These are phyloP conservation scores for Fusarium annulatum DNA, from an alignment of 2,329 filamentous ascomycete species.

Conservation along the genomic window DNA sequence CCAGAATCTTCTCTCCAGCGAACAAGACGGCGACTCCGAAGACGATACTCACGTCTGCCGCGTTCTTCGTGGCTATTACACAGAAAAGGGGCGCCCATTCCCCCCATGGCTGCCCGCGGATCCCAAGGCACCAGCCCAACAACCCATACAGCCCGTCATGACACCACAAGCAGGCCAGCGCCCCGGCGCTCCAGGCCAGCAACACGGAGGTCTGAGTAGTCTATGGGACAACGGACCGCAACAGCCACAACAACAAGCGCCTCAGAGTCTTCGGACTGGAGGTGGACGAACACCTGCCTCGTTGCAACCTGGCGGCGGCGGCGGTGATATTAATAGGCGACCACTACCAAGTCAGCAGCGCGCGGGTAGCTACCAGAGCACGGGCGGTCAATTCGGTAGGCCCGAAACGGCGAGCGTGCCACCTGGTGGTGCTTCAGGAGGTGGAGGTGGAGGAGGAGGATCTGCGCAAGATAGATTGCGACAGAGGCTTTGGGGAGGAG, in stretches of 20 bases:
- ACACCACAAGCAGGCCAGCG: slow-evolving; percentile 63
- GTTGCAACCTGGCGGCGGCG: slow-evolving; percentile 35
- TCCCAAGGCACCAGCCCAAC: slow-evolving; percentile 71
- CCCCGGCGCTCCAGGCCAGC: slow-evolving; percentile 60
- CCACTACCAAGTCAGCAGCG: slow-evolving; percentile 52
- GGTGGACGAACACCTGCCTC: slow-evolving; percentile 50
- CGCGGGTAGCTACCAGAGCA: slow-evolving; percentile 75
- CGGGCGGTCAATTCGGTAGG: slow-evolving; percentile 28
- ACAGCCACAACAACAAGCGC: slow-evolving; percentile 47
- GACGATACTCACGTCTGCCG: slow-evolving; percentile 96
- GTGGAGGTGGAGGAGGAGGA: slow-evolving; percentile 55
- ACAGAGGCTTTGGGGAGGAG: slow-evolving; percentile 77
- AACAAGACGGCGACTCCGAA: slow-evolving; percentile 78
- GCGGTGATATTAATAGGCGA: slow-evolving; percentile 51
- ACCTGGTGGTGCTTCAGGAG: slow-evolving; percentile 46
- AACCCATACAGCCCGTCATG: slow-evolving; percentile 64
- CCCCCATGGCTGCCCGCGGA: slow-evolving; percentile 91
- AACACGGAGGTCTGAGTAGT: slow-evolving; percentile 60
- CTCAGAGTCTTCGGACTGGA: slow-evolving; percentile 59
- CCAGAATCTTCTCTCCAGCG: slow-evolving; percentile 75
- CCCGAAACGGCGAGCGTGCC: slow-evolving; percentile 43
- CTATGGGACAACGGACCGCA: slow-evolving; percentile 65
- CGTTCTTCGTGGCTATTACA: slow-evolving; percentile 92
- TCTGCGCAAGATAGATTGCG: slow-evolving; percentile 86
- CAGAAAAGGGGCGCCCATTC: slow-evolving; percentile 83